Evolutionary conservation across 78 protist species (phyloP), one percentile per base, ranked within the genome.

Genomic region (Dictyostelium citrinum): DNA sequence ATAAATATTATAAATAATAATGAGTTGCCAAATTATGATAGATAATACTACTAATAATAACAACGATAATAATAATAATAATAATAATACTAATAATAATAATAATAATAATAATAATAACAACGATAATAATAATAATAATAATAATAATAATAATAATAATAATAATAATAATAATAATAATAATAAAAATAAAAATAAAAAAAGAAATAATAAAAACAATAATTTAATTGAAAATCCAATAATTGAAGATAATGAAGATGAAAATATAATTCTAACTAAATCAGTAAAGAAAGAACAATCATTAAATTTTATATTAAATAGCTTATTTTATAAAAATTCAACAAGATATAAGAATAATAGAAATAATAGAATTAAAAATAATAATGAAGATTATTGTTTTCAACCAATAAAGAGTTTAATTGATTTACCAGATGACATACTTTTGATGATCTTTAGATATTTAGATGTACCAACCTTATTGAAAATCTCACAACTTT

Each of bases 361-460:
- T 49, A 46, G 68, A 41, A 78, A 49, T 16, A 41, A 35, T 41
- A 76, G 31, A 41, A 43, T n/a, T 12, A 41, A 41, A 33, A 76
- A 76, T 11, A 41, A 20, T 17, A 41, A 5, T 14, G 24, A 41
- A 31, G 46, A 35, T 77, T 24, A 46, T 46, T 37, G 43, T 24
- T 51, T 31, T 35, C 82, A 41, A 71, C 35, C 29, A 75, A 37
- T 71, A 61, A 22, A 61, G 58, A 81, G 68, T 43, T 64, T 86
- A 24, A 39, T 77, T 17, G 84, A 86, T 64, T 76, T 86, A 61
- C 92, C 92, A 24, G 83, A 86, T 64, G 92, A 86, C 20, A 77
- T 86, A 39, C 60, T 86, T 2, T 61, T 86, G 9, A 60, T 5
- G 10, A 86, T 86, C 14, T 86, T 86, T 64, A 43, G 43, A 27